Evolutionary conservation across 768 basidiomycete species (phyloP), one percentile per base, ranked within the genome.

Genomic region (Symmetrospora coprosmae): DNA sequence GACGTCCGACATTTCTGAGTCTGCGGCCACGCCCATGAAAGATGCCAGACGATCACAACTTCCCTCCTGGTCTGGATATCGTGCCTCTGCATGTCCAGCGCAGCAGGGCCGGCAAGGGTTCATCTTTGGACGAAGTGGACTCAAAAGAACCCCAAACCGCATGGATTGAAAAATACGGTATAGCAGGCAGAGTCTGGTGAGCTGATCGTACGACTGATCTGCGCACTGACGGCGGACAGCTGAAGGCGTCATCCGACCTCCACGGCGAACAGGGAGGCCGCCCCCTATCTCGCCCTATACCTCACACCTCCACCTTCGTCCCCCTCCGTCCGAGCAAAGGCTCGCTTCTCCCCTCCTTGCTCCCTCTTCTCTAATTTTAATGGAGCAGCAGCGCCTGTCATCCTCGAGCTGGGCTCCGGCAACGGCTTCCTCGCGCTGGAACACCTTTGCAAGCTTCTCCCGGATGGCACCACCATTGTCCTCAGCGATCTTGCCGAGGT

Each of bases 131-230:
- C n/a, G n/a, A n/a, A n/a, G n/a, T n/a, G n/a, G n/a, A n/a, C n/a
- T n/a, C n/a, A n/a, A n/a, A n/a, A n/a, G n/a, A 23, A 7, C 19
- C 30, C n/a, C 55, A 58, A 21, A 16, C 6, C 5, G 17, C 28
- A 11, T 58, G 55, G 55, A 58, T 58, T 4, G 3, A 27, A 35
- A 23, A 58, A 28, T 58, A 58, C 27, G 55, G 55, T 46, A 58
- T 58, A 45, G 55, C 55, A 17, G 55, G 55, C 2, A 39, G 55
- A 6, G 33, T 46, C 9, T 58, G 55, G 55, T 58, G 40, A 58
- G 55, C 13, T 31, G 34, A 34, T n/a, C n/a, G n/a, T n/a, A n/a
- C n/a, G n/a, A n/a, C n/a, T n/a, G n/a, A 7, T 11, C 31, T 39
- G n/a, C 37, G 8, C 23, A 35, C 4, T 19, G 4, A 43, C 4